Percentiles rank a stretch among this genome's conserved stretches.
Conservation (phyloP, 2,329 filamentous ascomycete genomes). For the Beauveria brongniartii region DNA sequence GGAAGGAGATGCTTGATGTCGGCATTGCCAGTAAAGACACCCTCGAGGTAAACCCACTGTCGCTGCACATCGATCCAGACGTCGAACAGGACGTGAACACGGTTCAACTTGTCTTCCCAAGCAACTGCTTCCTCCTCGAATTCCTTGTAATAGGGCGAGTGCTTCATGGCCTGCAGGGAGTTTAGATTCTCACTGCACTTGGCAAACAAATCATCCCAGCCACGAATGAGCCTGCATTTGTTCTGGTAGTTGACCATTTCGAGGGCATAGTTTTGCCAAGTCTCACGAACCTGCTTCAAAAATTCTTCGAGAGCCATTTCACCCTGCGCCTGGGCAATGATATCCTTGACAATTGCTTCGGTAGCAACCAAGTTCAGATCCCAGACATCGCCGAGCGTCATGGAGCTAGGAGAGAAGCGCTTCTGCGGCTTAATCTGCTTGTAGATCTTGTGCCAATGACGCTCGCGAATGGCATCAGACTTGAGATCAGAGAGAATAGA, state of each 20-base stretch:
- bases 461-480: constrained; percentile 90
- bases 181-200: constrained; percentile 98
- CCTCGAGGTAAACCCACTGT: constrained; percentile 98
- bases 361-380: constrained; percentile 85
- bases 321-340: constrained; percentile 91
- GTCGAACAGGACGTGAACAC: constrained; percentile 94
- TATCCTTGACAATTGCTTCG: constrained; percentile 81
- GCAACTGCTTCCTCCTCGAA: constrained; percentile 95
- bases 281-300: constrained; percentile 89
- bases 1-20: constrained; percentile 98
- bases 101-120: constrained; percentile 97
- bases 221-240: constrained; percentile 93
- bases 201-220: constrained; percentile 96
- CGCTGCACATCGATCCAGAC: constrained; percentile 99
- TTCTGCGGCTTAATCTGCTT: constrained; percentile 89
- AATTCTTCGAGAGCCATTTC: constrained; percentile 99
- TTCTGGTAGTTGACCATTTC: constrained; percentile 97
- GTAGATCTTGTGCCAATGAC: constrained; percentile 97
- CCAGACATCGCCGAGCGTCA: constrained; percentile 98
- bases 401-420: constrained; percentile 85
- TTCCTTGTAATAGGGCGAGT: constrained; percentile 98
- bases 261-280: constrained; percentile 89
- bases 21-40: constrained; percentile 95
- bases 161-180: constrained; percentile 95
- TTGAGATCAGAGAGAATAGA: constrained; percentile 81